A percentile compares a stretch with the other conserved stretches of the same genome.
These are phyloP conservation scores for Symbiodinium natans DNA, from an alignment of 73 alveolate genomes.

Conservation along the genomic window DNA sequence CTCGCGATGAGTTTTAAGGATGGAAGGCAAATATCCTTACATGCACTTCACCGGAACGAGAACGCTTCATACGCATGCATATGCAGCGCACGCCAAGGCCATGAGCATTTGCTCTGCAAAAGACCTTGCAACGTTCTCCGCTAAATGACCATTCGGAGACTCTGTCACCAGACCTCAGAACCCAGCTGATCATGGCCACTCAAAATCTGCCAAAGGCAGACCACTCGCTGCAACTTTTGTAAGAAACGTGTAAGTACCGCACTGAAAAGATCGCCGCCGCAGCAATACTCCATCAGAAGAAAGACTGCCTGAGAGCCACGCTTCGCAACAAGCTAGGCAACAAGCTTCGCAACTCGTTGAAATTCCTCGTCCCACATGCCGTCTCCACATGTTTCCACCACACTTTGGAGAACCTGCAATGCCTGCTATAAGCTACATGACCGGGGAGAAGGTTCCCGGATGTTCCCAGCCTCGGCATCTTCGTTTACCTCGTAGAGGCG, in stretches of 20 bases:
- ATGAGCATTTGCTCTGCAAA: constrained; percentile 90
- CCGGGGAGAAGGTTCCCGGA: too few species aligned
- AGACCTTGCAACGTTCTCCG: constrained; percentile 56
- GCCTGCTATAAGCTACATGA: too few species aligned
- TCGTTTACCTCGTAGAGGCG: constrained; percentile 79
- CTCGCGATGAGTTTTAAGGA: not conserved
- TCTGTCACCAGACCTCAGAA: constrained; percentile 79
- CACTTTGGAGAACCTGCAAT: not conserved
- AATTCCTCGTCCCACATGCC: not conserved
- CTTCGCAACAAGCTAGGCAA: too few species aligned
- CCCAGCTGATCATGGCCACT: not conserved
- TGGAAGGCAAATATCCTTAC: not conserved
- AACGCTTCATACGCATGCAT: not conserved
- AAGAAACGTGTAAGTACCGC: not conserved
- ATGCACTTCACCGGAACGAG: not conserved
- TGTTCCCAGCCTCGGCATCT: constrained; percentile 87
- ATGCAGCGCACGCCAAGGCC: constrained; percentile 56
- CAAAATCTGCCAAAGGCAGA: not conserved
- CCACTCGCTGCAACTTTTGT: not conserved
- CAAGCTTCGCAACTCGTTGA: not conserved
- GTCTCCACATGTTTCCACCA: not conserved
- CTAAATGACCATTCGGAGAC: constrained; percentile 37
- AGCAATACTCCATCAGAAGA: constrained; percentile 90
- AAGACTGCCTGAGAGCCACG: constrained; percentile 33
- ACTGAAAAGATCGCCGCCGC: constrained; percentile 89